Evolutionary conservation across 1,139 yeast species (phyloP), one percentile per base, ranked within the genome.

Genomic region (Candida tunisiensis): DNA sequence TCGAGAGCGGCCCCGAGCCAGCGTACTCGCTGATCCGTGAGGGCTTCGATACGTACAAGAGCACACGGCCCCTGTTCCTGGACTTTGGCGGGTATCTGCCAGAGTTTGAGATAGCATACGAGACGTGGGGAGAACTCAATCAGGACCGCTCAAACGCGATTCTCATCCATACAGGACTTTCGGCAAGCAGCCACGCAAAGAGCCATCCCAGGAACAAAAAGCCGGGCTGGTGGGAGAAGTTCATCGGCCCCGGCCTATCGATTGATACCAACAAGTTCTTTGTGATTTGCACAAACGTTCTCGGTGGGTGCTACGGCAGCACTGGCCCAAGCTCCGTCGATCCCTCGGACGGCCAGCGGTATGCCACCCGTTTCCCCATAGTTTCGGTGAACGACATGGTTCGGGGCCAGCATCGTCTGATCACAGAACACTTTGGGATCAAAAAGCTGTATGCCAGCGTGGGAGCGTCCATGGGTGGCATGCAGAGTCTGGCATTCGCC

Each of bases 401-500:
- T 1, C 58, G 94, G 27, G 93, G 92, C 0, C 96, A 83, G 54
- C 63, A 80, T 36, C 61, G 77, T 29, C 55, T 83, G 24, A 57
- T 83, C 12, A 54, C 52, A 17, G 65, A 71, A 25, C 69, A 65
- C 21, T 68, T 82, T 35, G 71, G 72, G 1, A 77, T 77, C 16
- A 31, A 44, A 2, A 73, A 68, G 45, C 53, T 83, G 16, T 69
- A 70, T 47, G 93, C 93, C 1, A 68, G 83, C 1, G 70, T 85
- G 3, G 96, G 96, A 5, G 77, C 93, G 1, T 80, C 93, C 0
- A 80, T 83, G 93, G 96, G 96, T 16, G 96, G 95, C 12, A 82
- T 83, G 94, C 95, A 83, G 53, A 74, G 88, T 8, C 60, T 83
- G 32, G 93, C 95, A 0, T 80, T 72, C 48, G 93, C 82, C 0